Conservation (phyloP, 1,139 yeast genomes). For the Saccharomyces pastorianus region DNA sequence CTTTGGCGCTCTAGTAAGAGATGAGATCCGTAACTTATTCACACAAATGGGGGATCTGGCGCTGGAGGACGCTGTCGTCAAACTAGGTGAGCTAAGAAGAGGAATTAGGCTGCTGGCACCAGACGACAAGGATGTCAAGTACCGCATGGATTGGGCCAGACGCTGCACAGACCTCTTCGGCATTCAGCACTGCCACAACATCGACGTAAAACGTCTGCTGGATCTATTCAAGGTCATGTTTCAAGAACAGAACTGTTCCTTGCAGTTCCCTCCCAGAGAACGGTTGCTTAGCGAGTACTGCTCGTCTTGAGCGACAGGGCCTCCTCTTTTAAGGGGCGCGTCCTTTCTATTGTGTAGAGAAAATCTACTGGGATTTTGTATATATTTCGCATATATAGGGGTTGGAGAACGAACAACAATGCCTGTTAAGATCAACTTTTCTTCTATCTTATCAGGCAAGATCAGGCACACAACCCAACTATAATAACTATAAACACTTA, state of each 20-base stretch:
- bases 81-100: conserved; percentile 22
- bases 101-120: conserved; percentile 15
- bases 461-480: neutral
- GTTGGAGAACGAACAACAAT: neutral
- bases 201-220: conserved; percentile 19
- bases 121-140: conserved; percentile 14
- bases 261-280: conserved; percentile 7
- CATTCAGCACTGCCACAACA: conserved; percentile 18
- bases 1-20: conserved; percentile 26
- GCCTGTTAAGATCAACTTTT: neutral
- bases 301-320: neutral
- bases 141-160: conserved; percentile 30
- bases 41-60: conserved; percentile 10
- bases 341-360: neutral
- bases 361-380: neutral
- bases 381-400: neutral
- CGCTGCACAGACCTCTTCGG: conserved; percentile 28
- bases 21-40: conserved; percentile 20
- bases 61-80: conserved; percentile 20
- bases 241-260: neutral
- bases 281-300: conserved; percentile 6
- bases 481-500: neutral
- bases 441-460: neutral
- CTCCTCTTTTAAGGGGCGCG: neutral
- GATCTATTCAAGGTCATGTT: conserved; percentile 18